Conservation (phyloP, 768 basidiomycete species). For the Leccinum truebloodii region DNA sequence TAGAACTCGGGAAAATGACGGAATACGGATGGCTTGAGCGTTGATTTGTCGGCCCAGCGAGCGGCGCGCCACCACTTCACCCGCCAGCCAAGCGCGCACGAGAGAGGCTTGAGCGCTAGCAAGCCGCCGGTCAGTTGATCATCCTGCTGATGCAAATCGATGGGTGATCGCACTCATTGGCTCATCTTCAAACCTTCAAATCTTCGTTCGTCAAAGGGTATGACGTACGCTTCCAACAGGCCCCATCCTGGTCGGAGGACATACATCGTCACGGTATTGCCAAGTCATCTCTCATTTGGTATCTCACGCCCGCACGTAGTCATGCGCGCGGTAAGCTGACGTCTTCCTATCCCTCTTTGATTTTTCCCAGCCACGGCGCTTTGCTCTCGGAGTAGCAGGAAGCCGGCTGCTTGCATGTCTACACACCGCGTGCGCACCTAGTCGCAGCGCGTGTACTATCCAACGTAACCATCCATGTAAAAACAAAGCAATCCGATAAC, state of each 20-base stretch:
- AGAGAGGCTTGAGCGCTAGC: background rate
- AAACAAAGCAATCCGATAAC: background rate
- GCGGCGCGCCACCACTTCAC: background rate
- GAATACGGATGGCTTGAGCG: background rate
- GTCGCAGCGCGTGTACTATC: background rate
- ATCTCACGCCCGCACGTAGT: background rate
- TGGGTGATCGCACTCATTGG: background rate
- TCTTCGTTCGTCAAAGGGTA: background rate
- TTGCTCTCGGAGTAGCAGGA: background rate
- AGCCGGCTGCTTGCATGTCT: background rate
- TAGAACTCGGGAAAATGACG: background rate
- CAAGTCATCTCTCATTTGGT: background rate
- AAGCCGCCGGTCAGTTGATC: background rate
- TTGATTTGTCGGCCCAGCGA: background rate
- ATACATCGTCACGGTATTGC: background rate
- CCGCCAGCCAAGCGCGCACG: background rate
- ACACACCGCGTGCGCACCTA: background rate
- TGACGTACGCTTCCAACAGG: background rate
- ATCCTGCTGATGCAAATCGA: background rate
- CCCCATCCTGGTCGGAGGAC: slow-evolving; percentile 7
- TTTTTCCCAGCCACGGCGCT: background rate
- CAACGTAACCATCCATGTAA: background rate
- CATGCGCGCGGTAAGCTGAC: background rate
- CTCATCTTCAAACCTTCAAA: background rate
- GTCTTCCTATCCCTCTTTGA: background rate